Conservation (phyloP, 495 filamentous ascomycete species). For the Cairneyella variabilis region DNA sequence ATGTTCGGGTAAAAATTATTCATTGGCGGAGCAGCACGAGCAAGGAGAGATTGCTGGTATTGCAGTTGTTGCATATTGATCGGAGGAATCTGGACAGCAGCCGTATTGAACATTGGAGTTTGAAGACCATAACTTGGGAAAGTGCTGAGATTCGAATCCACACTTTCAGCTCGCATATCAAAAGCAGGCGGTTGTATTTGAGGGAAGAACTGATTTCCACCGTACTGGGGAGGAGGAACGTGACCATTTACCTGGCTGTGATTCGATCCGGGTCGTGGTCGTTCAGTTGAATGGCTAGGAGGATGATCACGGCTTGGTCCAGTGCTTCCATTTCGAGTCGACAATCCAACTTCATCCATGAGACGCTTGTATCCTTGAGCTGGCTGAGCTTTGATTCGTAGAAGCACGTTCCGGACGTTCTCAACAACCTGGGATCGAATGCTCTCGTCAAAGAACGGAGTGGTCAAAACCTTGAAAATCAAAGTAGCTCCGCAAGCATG, state of each 20-base stretch:
- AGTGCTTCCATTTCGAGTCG: slow-evolving; percentile 29
- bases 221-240: slow-evolving; percentile 27
- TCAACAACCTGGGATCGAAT: slow-evolving; percentile 84
- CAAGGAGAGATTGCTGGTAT: slow-evolving; percentile 55
- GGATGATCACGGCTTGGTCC: slow-evolving; percentile 41
- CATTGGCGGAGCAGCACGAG: slow-evolving; percentile 45
- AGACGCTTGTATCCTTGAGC: slow-evolving; percentile 96
- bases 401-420: slow-evolving; percentile 84
- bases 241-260: slow-evolving; percentile 40
- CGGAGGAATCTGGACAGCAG: slow-evolving; percentile 43
- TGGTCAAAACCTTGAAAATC: slow-evolving; percentile 97
- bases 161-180: slow-evolving; percentile 49
- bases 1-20: slow-evolving; percentile 47
- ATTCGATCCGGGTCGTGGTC: slow-evolving; percentile 52
- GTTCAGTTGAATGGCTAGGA: slow-evolving; percentile 32
- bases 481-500: slow-evolving; percentile 90
- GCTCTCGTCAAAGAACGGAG: slow-evolving; percentile 93
- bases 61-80: slow-evolving; percentile 51
- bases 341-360: slow-evolving; percentile 81
- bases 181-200: slow-evolving; percentile 30
- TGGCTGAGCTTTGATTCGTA: slow-evolving; percentile 86
- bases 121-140: slow-evolving; percentile 49
- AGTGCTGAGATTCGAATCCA: slow-evolving; percentile 51
- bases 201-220: slow-evolving; percentile 36
- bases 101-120: slow-evolving; percentile 47